Percentiles rank a stretch among this genome's conserved stretches.
phyloP scores from a whole-genome alignment of 257 asterid species.

The Eucommia ulmoides region DNA sequence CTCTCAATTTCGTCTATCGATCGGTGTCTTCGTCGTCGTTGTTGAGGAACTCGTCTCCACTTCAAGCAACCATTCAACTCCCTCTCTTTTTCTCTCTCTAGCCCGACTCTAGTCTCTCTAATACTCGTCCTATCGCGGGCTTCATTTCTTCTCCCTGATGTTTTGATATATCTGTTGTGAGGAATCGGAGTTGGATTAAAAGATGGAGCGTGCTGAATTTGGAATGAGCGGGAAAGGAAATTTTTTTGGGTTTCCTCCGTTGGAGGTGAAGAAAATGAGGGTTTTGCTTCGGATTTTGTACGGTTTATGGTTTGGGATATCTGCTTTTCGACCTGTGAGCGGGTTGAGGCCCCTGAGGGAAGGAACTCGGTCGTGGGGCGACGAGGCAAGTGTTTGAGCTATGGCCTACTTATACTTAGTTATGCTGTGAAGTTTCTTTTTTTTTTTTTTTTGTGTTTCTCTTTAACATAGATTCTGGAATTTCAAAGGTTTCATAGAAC shows the following conservation, averaged over 20 bases:
- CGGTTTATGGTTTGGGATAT: slow-evolving; percentile 36
- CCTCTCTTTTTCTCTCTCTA: slow-evolving; percentile 9
- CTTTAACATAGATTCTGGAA: no score
- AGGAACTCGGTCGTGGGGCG: slow-evolving; percentile 79
- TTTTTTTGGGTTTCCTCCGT: slow-evolving; percentile 20
- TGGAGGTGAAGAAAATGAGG: slow-evolving; percentile 7
- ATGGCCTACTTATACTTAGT: no score
- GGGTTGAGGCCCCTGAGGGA: slow-evolving; percentile 83
- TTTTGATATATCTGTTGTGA: slow-evolving; percentile 15
- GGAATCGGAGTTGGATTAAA: slow-evolving; percentile 24
- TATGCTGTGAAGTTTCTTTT: no score
- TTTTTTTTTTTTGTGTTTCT: no score
- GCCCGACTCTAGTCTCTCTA: no score
- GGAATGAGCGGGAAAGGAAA: slow-evolving; percentile 37
- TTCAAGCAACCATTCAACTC: slow-evolving; percentile 41
- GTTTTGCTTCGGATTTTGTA: slow-evolving; percentile 24
- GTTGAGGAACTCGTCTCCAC: slow-evolving; percentile 54
- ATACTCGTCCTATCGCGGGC: background rate
- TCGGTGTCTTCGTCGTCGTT: slow-evolving; percentile 40
- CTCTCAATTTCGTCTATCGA: slow-evolving; percentile 47
- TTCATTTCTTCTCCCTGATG: slow-evolving; percentile 21
- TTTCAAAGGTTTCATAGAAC: no score
- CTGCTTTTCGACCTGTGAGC: slow-evolving; percentile 33
- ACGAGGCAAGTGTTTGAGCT: slow-evolving; percentile 79
- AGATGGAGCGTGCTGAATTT: slow-evolving; percentile 8